Percentiles rank a stretch among this genome's conserved stretches.
Evolutionary conservation across 345 rosid species (phyloP).

Genomic region (Salix exigua): DNA sequence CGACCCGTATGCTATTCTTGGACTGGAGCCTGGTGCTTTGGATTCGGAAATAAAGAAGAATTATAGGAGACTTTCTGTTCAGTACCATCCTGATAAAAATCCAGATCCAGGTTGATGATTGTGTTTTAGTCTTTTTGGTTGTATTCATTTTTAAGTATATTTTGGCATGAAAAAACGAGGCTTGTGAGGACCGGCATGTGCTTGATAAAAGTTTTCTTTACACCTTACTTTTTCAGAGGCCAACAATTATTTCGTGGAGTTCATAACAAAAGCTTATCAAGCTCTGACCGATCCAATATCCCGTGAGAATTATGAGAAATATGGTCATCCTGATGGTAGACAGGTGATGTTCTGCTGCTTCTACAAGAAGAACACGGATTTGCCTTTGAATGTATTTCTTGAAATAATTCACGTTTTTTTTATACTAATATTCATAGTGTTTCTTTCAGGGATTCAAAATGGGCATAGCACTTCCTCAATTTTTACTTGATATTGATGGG

Average conservation of each 20-base stretch:
- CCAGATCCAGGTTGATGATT: conserved; percentile 87
- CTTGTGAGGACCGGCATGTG: conserved; percentile 6
- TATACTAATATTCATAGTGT: conserved; percentile 14
- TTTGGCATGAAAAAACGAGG: not conserved
- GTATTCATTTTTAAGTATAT: not conserved
- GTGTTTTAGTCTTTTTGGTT: conserved; percentile 22
- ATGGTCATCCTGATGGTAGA: conserved; percentile 99
- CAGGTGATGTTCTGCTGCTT: conserved; percentile 48
- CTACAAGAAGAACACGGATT: not conserved
- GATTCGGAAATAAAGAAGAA: conserved; percentile 89
- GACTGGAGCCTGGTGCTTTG: conserved; percentile 70
- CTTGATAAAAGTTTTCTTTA: conserved; percentile 10
- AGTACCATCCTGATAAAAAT: conserved; percentile 98
- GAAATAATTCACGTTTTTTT: not conserved
- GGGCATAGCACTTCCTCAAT: conserved; percentile 99
- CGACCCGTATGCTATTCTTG: conserved; percentile 87
- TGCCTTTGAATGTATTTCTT: not conserved
- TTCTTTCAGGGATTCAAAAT: conserved; percentile 88
- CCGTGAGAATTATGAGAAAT: conserved; percentile 95
- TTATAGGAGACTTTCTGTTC: conserved; percentile 82
- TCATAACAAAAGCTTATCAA: conserved; percentile 91
- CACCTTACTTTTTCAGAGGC: conserved; percentile 56
- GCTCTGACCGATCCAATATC: conserved; percentile 90
- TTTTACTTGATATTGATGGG: conserved; percentile 86
- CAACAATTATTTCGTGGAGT: conserved; percentile 77